These are phyloP conservation scores for Euphorbia celastroides DNA, from an alignment of 441 rosid genomes.

Conservation along the genomic window DNA sequence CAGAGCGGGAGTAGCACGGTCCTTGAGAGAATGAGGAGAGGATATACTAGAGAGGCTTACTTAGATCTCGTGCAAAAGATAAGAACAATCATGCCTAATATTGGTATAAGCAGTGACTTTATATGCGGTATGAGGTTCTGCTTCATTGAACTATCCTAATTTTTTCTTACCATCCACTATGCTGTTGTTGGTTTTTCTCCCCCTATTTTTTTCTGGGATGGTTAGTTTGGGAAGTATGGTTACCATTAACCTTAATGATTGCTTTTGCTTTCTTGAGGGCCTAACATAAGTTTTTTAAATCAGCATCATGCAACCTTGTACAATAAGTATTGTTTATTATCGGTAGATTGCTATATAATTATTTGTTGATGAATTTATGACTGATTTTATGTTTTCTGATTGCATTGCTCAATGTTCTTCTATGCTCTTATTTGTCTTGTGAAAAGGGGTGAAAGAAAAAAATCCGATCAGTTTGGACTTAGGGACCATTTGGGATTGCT, in stretches of 20 bases:
- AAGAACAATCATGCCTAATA: constrained; percentile 60
- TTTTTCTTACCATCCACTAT: constrained; percentile 9
- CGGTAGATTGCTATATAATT: background rate
- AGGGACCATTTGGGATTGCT: too few relatives aligned
- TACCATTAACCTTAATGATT: constrained; percentile 3
- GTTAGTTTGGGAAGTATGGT: background rate
- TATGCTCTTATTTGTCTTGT: too few relatives aligned
- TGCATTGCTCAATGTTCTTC: too few relatives aligned
- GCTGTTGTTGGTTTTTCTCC: background rate
- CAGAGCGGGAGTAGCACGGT: constrained; percentile 78
- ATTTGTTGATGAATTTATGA: background rate
- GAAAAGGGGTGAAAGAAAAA: too few relatives aligned
- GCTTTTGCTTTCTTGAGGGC: background rate
- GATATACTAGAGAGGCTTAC: constrained; percentile 90
- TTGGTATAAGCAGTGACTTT: constrained; percentile 84
- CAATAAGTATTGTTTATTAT: too few relatives aligned
- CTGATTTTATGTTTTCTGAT: background rate
- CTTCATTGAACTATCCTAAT: constrained; percentile 6
- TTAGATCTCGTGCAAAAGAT: constrained; percentile 83
- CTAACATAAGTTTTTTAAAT: background rate
- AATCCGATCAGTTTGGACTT: too few relatives aligned
- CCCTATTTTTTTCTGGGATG: background rate
- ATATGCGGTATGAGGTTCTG: constrained; percentile 57
- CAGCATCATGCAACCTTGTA: background rate
- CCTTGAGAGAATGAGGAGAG: constrained; percentile 80